phyloP scores from a whole-genome alignment of 768 basidiomycete species.

The Piloderma croceum region DNA sequence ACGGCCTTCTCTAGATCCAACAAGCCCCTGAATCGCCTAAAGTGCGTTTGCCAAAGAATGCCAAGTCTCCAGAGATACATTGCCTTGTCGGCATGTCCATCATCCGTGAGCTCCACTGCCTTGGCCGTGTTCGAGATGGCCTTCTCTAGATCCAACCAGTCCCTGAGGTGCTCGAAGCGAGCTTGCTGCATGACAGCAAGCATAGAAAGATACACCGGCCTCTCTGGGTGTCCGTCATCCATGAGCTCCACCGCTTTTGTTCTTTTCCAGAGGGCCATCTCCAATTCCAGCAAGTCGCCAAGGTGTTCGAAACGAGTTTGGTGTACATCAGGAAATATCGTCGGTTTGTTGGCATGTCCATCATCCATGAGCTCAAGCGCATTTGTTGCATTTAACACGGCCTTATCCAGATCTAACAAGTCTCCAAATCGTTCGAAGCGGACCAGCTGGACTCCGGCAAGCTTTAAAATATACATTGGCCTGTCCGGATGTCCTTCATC shows the following conservation, averaged over 20 bases:
- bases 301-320: slow-evolving; percentile 18
- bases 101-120: slow-evolving; percentile 10
- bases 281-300: slow-evolving; percentile 21
- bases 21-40: slow-evolving; percentile 5
- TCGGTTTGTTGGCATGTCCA: slow-evolving; percentile 3
- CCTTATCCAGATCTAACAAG: slow-evolving; percentile 17
- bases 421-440: slow-evolving; percentile 15
- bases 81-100: slow-evolving; percentile 13
- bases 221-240: slow-evolving; percentile 1
- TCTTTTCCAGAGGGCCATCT: slow-evolving; percentile 10
- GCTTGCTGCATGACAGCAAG: slow-evolving; percentile 17
- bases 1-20: slow-evolving; percentile 21
- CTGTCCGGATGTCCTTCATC: slow-evolving; percentile 13
- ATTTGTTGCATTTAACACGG: slow-evolving; percentile 15
- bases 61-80: slow-evolving; percentile 15
- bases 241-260: slow-evolving; percentile 9
- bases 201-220: slow-evolving; percentile 4
- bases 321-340: slow-evolving; percentile 9
- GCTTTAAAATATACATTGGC: slow-evolving; percentile 10
- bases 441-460: slow-evolving; percentile 15
- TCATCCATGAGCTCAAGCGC: slow-evolving; percentile 16
- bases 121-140: too few relatives aligned
- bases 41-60: slow-evolving; percentile 15
- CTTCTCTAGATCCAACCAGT: slow-evolving; percentile 22
- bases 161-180: slow-evolving; percentile 20